A percentile compares a stretch with the other conserved stretches of the same genome.
These are phyloP conservation scores for Leccinum pachyderme DNA, from an alignment of 1,284 basidiomycete species.

Conservation along the genomic window DNA sequence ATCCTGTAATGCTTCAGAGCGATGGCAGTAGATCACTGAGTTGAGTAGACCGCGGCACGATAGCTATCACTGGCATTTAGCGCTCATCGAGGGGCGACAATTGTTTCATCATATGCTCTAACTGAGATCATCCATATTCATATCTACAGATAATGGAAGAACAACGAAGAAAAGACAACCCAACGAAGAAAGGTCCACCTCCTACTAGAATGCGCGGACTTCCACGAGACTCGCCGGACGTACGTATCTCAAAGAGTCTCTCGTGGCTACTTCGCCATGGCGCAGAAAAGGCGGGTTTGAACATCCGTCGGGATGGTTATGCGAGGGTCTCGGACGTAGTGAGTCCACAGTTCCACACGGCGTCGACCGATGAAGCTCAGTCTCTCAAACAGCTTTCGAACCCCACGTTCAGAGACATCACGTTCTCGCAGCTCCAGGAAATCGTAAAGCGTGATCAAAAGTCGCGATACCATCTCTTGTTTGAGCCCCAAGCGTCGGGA, in stretches of 20 bases:
- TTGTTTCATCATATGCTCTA: neutral
- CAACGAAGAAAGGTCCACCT: constrained; percentile 14
- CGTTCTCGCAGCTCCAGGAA: constrained; percentile 58
- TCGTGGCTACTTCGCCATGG: constrained; percentile 73
- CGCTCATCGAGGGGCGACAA: neutral
- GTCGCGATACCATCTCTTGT: constrained; percentile 69
- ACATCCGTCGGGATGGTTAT: constrained; percentile 66
- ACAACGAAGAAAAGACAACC: constrained; percentile 3
- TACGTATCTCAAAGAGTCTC: constrained; percentile 55
- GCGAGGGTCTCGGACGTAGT: constrained; percentile 62
- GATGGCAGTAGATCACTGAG: neutral
- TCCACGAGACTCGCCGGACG: constrained; percentile 23
- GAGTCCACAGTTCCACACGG: constrained; percentile 16
- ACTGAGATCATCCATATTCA: neutral
- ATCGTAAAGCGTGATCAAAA: constrained; percentile 79
- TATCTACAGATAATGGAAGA: constrained; percentile 11
- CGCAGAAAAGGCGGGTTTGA: constrained; percentile 56
- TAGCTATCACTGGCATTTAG: neutral
- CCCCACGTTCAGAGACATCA: constrained; percentile 52
- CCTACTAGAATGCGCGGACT: constrained; percentile 28
- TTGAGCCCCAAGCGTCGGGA: constrained; percentile 48
- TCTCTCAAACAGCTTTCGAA: constrained; percentile 44
- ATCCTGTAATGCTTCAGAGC: constrained; percentile 25
- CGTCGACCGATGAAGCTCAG: constrained; percentile 4
- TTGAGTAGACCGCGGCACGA: constrained; percentile 8